Evolutionary conservation across 2,329 filamentous ascomycete genomes (phyloP).

Genomic region (Microdochium bolleyi): DNA sequence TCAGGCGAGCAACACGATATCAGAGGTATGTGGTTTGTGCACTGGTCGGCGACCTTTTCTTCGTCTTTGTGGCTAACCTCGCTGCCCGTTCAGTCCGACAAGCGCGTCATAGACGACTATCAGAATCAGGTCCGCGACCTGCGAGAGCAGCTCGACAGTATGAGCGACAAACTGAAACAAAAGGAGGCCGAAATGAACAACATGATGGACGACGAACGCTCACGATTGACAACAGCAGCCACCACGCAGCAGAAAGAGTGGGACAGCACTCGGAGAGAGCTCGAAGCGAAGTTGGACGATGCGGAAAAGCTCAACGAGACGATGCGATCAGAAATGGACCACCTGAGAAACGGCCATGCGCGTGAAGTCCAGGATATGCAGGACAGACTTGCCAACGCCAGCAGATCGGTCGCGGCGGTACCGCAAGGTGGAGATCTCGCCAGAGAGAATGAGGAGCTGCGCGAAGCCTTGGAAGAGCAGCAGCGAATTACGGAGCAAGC

Average conservation of each 20-base stretch:
- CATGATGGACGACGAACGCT: constrained; percentile 51
- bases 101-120: constrained; percentile 70
- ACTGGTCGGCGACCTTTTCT: not conserved
- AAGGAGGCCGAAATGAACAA: constrained; percentile 64
- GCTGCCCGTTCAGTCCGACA: constrained; percentile 43
- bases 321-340: constrained; percentile 71
- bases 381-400: constrained; percentile 52
- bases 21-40: not conserved
- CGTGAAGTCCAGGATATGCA: constrained; percentile 54
- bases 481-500: constrained; percentile 82
- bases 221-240: constrained; percentile 34
- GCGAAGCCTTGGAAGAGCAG: constrained; percentile 61
- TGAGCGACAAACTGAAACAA: constrained; percentile 62
- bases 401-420: constrained; percentile 17
- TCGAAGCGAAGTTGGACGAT: constrained; percentile 68
- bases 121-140: constrained; percentile 69
- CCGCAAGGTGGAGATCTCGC: constrained; percentile 38
- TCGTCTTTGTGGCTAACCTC: not conserved
- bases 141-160: constrained; percentile 61
- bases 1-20: constrained; percentile 21
- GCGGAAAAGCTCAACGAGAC: constrained; percentile 73
- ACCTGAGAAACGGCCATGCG: constrained; percentile 60
- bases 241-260: constrained; percentile 64
- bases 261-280: constrained; percentile 52
- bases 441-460: constrained; percentile 62